phyloP scores from a whole-genome alignment of 148 eudicot species.

The Nyssa sinensis region DNA sequence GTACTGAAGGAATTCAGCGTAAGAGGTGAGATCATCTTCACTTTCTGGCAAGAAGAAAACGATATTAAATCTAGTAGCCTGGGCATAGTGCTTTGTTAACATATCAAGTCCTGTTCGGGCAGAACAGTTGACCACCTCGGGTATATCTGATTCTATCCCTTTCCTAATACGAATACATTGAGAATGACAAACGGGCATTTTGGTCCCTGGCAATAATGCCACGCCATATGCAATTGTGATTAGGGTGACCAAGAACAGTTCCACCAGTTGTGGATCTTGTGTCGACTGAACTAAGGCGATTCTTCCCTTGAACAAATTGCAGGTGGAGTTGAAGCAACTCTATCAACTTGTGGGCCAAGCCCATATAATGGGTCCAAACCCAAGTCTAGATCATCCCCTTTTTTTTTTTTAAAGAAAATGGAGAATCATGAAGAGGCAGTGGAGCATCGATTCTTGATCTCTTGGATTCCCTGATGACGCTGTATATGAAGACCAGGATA shows the following conservation, averaged over 20 bases:
- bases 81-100: slow-evolving; percentile 78
- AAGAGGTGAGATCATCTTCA: slow-evolving; percentile 86
- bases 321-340: too few species aligned
- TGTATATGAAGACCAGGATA: too few species aligned
- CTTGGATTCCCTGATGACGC: slow-evolving; percentile 81
- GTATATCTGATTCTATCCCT: slow-evolving; percentile 62
- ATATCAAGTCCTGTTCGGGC: slow-evolving; percentile 89
- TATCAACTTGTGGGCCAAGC: slow-evolving; percentile 26
- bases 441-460: slow-evolving; percentile 58
- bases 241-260: slow-evolving; percentile 29
- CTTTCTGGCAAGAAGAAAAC: slow-evolving; percentile 93
- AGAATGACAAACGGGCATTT: slow-evolving; percentile 80
- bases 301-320: slow-evolving; percentile 19
- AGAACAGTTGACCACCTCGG: slow-evolving; percentile 77
- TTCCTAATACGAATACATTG: slow-evolving; percentile 82
- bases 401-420: slow-evolving; percentile 21
- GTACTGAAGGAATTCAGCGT: slow-evolving; percentile 80
- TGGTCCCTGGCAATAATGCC: slow-evolving; percentile 93
- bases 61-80: slow-evolving; percentile 64
- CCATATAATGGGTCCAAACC: slow-evolving; percentile 34
- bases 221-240: slow-evolving; percentile 74
- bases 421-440: slow-evolving; percentile 24
- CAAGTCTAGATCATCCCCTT: slow-evolving; percentile 26
- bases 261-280: slow-evolving; percentile 25
- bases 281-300: slow-evolving; percentile 15